Evolutionary conservation across 208 protist genomes (phyloP), one percentile per base, ranked within the genome.

Genomic region (Trypanosoma congolense): DNA sequence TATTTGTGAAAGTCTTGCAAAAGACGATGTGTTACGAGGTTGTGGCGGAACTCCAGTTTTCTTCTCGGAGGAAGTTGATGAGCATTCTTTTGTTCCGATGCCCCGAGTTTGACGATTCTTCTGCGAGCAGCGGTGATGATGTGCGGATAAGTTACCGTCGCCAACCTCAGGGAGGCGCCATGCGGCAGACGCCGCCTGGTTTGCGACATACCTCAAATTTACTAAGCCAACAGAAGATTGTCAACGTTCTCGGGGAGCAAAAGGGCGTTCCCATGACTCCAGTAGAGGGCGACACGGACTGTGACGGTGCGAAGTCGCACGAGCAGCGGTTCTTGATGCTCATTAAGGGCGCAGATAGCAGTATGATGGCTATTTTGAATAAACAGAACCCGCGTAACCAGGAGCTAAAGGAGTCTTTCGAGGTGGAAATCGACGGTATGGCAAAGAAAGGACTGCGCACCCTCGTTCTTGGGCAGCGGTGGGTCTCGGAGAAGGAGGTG

Each of bases 281-380:
- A 33, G 25, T 18, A n/a, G 18, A 0, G 5, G 31, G 1, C 18
- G 48, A 54, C 18, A 18, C 21, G 30, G 48, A 57, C 9, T n/a
- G 22, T 18, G 21, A 31, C 14, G 18, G n/a, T 33, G 40, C 3
- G 14, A 25, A 24, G 19, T 18, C 33, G 12, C 30, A 40, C 12
- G 26, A 25, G 29, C 4, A 14, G 18, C 54, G 44, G 12, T 85
- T 83, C 29, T 58, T 92, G 43, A 62, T 96, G 36, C 75, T 90
- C 4, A 68, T 81, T 4, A 96, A 96, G 56, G 90, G 90, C 0
- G 90, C 90, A 6, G 90, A 96, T 57, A 89, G 55, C 69, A 77
- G 72, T 49, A 90, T 96, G 77, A 42, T 93, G 46, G 65, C 74
- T 60, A 82, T 88, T 50, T 54, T 80, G 1, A 75, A 93, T 61